Base-by-base conservation (phyloP, 345 rosid species). In the Linum usitatissimum region DNA sequence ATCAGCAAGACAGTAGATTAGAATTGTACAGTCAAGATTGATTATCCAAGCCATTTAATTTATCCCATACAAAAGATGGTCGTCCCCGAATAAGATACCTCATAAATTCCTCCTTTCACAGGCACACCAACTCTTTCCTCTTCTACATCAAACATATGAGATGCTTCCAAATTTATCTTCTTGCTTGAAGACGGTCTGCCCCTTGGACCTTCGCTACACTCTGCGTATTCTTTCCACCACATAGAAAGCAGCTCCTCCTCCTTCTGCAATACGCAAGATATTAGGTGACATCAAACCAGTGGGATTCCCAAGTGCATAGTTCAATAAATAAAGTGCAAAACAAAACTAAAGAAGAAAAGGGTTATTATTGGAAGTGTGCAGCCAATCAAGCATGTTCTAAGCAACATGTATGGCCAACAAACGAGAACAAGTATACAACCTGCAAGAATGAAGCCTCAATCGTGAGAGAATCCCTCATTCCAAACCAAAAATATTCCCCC, bases 181-280 rank as follows among this genome's bases (percentile, higher is more conserved):
- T 64, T 73, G 55, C 64, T 68, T 1, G 86, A 39, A 73, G 66
- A 65, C 57, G 66, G 68, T 69, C 59, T 80, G 45, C 67, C 77
- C 49, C 53, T 63, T 9, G 99, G 99, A 53, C 99, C 99, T 75
- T 79, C 96, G 49, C 97, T 90, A 66, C 99, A 87, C 73, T 93
- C 99, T n/a, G 95, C 96, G 74, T 84, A 93, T 80, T 90, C 99
- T 78, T 75, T 81, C 99, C 99, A 93, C 99, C 99, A 93, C 62
- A 71, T 71, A 72, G 96, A 87, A 31, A 93, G 87, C 81, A 93
- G 71, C 66, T 87, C 99, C 68, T 90, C 97, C 73, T 93, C 99
- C 71, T 80, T 90, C 99, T 93, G 76, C 9, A 53, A 69, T 55
- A 17, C 34, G 62, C 57, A 70, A 30, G 53, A 42, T 67, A 40